phyloP scores from a whole-genome alignment of 2,329 filamentous ascomycete species.

The Botrytis sinoallii region DNA sequence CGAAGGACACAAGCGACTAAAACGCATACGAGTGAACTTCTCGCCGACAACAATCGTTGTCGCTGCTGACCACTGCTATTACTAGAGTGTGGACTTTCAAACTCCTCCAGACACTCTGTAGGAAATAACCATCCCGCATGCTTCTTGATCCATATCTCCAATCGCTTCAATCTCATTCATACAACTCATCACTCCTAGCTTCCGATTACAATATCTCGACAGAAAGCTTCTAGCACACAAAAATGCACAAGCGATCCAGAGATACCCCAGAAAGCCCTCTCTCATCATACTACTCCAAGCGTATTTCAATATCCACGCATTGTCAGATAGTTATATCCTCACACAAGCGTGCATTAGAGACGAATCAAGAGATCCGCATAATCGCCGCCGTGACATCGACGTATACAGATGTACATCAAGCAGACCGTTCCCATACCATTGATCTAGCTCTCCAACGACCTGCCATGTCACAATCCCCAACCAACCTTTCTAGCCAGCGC shows the following conservation, averaged over 20 bases:
- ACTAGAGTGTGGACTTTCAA: neutral
- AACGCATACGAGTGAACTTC: neutral
- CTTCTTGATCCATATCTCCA: neutral
- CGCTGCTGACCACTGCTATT: neutral
- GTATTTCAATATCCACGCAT: neutral
- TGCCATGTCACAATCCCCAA: neutral
- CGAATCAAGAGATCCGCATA: neutral
- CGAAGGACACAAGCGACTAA: neutral
- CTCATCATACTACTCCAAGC: neutral
- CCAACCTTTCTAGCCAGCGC: neutral
- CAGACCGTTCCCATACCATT: neutral
- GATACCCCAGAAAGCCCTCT: neutral
- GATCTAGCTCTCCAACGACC: neutral
- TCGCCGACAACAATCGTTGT: neutral
- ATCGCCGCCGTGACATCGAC: neutral
- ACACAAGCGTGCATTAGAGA: neutral
- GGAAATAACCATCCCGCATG: accelerated
- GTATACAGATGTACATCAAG: neutral
- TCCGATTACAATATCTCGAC: neutral
- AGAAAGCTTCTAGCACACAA: neutral
- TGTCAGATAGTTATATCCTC: neutral
- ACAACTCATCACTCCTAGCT: accelerated
- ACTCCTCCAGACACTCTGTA: neutral
- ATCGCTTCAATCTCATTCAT: neutral
- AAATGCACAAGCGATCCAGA: neutral